Base-by-base conservation (phyloP, 1,284 basidiomycete species). In the Amylostereum areolatum region DNA sequence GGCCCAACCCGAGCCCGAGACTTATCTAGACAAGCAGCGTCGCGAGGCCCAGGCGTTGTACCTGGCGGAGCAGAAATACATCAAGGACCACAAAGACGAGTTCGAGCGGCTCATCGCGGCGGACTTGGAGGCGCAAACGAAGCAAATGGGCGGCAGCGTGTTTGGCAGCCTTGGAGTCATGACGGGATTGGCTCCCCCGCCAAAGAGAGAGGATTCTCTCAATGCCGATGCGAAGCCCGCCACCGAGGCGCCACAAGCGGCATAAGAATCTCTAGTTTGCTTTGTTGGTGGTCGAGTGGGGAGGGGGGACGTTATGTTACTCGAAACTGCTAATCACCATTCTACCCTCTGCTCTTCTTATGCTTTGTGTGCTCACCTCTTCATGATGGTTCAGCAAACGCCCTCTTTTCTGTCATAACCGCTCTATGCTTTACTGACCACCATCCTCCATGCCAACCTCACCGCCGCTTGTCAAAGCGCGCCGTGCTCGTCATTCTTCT, bases 1-100 rank as follows among this genome's bases (percentile, higher is more conserved):
- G 3, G 53, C 62, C 27, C 65, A 70, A 4, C 62, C 72, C 25
- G 68, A 82, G 45, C 90, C 89, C 1, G 81, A 78, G 44, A 95
- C 92, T 1, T 93, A 93, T 66, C 83, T 97, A 44, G 97, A 99
- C 63, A 80, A 83, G 61, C 94, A 95, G 65, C 87, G 96, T 8
- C 76, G 78, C 37, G 87, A 96, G 60, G 93, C 92, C 5, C 92
- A 97, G 64, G 70, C 75, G 51, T 79, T 82, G 46, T 98, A 97
- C 67, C 70, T 75, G 54, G 87, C 93, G 55, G 95, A 98, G 65
- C 88, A 90, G 62, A 87, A 89, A 55, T 97, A 93, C 68, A 85
- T 96, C 63, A 72, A 72, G 37, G 77, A 88, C 47, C 87, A 98
- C 67, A 87, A 85, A 61, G 88, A 79, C 42, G 81, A 88, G 55